Percentiles rank a stretch among this genome's conserved stretches.
Conservation (phyloP, 2,329 filamentous ascomycete species). For the Seiridium cupressi region DNA sequence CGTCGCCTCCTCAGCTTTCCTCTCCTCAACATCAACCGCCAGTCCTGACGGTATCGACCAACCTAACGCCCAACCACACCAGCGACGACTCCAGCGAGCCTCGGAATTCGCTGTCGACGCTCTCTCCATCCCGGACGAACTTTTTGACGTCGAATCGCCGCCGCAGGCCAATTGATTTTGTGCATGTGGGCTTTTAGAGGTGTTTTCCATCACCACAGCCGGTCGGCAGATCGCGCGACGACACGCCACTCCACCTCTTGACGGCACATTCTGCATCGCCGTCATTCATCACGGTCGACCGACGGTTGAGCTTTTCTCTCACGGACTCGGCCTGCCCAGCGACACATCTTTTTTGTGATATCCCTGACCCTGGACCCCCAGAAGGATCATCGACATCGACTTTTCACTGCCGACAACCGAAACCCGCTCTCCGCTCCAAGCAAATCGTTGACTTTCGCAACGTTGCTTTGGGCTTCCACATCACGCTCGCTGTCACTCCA, state of each 20-base stretch:
- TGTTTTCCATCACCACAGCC: slow-evolving; percentile 30
- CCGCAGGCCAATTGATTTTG: slow-evolving; percentile 11
- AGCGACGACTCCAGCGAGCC: slow-evolving; percentile 10
- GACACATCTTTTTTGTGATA: background rate
- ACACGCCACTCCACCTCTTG: slow-evolving; percentile 29
- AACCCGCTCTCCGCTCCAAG: background rate
- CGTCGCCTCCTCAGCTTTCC: background rate
- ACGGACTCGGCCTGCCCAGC: background rate
- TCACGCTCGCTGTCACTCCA: background rate
- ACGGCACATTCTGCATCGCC: slow-evolving; percentile 4
- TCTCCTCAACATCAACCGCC: slow-evolving; percentile 8
- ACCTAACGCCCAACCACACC: slow-evolving; percentile 2
- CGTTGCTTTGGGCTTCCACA: background rate
- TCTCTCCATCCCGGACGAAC: background rate
- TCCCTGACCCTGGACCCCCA: background rate
- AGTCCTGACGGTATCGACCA: background rate
- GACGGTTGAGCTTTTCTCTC: slow-evolving; percentile 4
- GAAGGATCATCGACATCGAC: background rate
- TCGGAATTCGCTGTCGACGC: slow-evolving; percentile 8
- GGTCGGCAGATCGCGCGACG: slow-evolving; percentile 33
- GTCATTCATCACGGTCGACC: slow-evolving; percentile 7
- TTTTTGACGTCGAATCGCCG: slow-evolving; percentile 6
- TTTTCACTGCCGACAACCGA: background rate
- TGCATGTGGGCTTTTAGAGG: slow-evolving; percentile 34
- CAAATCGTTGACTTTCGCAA: too few species aligned